Conservation (phyloP, 768 basidiomycete species). For the Termitomyces sp. region DNA sequence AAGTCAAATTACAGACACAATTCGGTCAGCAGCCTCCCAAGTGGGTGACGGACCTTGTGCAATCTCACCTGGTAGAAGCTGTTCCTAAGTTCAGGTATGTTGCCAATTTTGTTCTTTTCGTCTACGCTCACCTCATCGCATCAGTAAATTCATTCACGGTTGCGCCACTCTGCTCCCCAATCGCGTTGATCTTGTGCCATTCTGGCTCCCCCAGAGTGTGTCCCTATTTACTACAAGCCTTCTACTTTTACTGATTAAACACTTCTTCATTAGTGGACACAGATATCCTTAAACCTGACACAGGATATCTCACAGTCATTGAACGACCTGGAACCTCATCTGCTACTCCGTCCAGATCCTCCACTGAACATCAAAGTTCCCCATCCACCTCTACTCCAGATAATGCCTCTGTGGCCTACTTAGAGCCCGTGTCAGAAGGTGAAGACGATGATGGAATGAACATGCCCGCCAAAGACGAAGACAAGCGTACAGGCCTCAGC, state of each 20-base stretch:
- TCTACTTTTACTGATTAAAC: neutral
- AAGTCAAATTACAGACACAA: conserved; percentile 97
- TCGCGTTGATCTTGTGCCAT: conserved; percentile 93
- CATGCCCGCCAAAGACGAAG: conserved; percentile 74
- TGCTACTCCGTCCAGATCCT: conserved; percentile 36
- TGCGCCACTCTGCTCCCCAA: conserved; percentile 90
- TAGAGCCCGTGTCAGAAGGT: conserved; percentile 92
- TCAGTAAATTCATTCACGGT: conserved; percentile 92
- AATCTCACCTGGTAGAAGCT: conserved; percentile 92
- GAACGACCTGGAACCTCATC: conserved; percentile 57
- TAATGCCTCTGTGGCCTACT: conserved; percentile 41
- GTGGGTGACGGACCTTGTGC: conserved; percentile 96
- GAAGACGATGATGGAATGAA: conserved; percentile 82
- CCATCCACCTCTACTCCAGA: conserved; percentile 37
- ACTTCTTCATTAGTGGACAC: conserved; percentile 64
- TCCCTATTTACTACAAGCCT: neutral
- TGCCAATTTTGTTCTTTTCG: neutral
- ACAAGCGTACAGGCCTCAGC: conserved; percentile 71
- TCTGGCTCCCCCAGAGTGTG: conserved; percentile 96
- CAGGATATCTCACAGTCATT: conserved; percentile 64
- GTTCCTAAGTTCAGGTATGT: conserved; percentile 92
- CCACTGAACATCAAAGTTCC: conserved; percentile 40
- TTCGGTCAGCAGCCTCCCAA: conserved; percentile 91
- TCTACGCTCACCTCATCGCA: neutral
- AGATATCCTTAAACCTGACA: conserved; percentile 91